Base-by-base conservation (phyloP, 768 basidiomycete genomes). In the Lactarius evosmus region DNA sequence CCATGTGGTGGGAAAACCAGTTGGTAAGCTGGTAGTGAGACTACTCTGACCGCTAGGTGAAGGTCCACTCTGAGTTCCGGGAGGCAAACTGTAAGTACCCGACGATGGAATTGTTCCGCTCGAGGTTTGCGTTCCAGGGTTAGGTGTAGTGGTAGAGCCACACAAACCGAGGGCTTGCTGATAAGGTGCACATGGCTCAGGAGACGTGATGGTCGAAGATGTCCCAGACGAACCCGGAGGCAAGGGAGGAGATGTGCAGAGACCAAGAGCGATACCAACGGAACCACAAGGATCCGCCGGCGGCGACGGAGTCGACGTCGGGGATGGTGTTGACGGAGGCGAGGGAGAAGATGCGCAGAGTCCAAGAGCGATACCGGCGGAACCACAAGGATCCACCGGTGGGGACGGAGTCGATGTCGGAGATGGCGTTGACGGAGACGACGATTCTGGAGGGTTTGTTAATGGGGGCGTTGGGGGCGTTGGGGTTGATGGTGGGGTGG, bases 161-260 rank as follows among this genome's bases (percentile, higher is more conserved):
- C 60, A 61, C 29, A 44, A 44, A 29, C 59, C 59, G 9, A 52
- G 36, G 29, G 33, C 32, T 4, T 38, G 22, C 7, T 29, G 41
- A n/a, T 17, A 3, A 19, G 49, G 25, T 2, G 49, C 58, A 32
- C 16, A 71, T 25, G 29, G 58, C 51, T 6, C 67, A 30, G 12
- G 51, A 29, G 58, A 52, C 52, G 41, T 22, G 14, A 58, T 32
- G 50, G 62, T 51, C 11, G 63, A 41, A 17, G 63, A 41, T 36
- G 69, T 70, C 19, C 75, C 58, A 7, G 81, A 72, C 2, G 76
- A 78, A 1, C 77, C 74, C 69, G 41, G 41, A 44, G n/a, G 41
- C 19, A 77, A 77, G 12, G 80, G 78, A 27, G 80, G 72, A 12
- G 16, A 19, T 25, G 8, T 29, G 12, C 56, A 56, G 25, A 44